Evolutionary conservation across 1,139 yeast species (phyloP).

Genomic region (Blastobotrys buckinghamii): DNA sequence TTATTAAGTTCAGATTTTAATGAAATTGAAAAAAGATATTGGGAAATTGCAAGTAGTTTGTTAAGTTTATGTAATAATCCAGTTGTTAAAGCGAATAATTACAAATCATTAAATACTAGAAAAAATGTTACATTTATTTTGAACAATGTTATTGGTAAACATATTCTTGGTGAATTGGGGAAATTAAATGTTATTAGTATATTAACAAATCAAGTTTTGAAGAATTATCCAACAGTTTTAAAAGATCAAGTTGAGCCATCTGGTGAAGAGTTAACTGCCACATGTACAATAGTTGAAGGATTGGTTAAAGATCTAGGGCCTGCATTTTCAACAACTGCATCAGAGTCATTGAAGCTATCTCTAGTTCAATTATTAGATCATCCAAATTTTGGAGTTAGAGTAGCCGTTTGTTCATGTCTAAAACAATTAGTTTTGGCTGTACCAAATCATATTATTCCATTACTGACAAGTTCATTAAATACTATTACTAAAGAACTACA

Average conservation of each 20-base stretch:
- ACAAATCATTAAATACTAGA: slow-evolving; percentile 24
- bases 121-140: slow-evolving; percentile 28
- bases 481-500: slow-evolving; percentile 27
- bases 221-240: slow-evolving; percentile 23
- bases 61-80: slow-evolving; percentile 21
- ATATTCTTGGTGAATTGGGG: slow-evolving; percentile 32
- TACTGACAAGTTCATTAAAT: slow-evolving; percentile 24
- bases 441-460: slow-evolving; percentile 27
- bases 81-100: slow-evolving; percentile 19
- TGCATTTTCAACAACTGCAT: slow-evolving; percentile 26
- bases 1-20: slow-evolving; percentile 21
- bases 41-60: slow-evolving; percentile 23
- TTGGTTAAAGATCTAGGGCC: slow-evolving; percentile 30
- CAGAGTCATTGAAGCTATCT: slow-evolving; percentile 22
- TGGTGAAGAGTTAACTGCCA: slow-evolving; percentile 25
- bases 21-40: slow-evolving; percentile 25
- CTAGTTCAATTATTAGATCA: slow-evolving; percentile 18
- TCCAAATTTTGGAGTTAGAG: slow-evolving; percentile 19
- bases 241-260: slow-evolving; percentile 23
- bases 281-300: slow-evolving; percentile 25
- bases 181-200: slow-evolving; percentile 28
- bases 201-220: slow-evolving; percentile 27
- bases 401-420: slow-evolving; percentile 21
- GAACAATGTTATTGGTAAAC: slow-evolving; percentile 26
- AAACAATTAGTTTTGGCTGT: slow-evolving; percentile 20